Evolutionary conservation across 1,284 basidiomycete species (phyloP).

Genomic region (Neotropicomus parvogracilis): DNA sequence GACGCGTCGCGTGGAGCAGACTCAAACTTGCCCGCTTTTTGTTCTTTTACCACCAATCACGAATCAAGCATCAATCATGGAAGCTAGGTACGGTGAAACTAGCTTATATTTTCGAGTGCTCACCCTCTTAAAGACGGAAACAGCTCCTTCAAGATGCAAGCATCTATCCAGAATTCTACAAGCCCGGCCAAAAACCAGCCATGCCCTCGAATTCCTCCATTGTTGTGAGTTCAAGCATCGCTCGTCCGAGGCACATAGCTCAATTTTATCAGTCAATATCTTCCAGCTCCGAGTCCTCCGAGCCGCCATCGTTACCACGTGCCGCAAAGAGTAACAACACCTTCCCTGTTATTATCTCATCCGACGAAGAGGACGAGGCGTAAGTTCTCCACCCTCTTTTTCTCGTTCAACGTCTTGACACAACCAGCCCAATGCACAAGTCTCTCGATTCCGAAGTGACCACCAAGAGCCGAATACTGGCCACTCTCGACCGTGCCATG

Average conservation of each 20-base stretch:
- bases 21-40: slow-evolving; percentile 1
- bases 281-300: slow-evolving; percentile 24
- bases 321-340: slow-evolving; percentile 3
- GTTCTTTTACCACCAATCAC: slow-evolving; percentile 9
- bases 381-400: slow-evolving; percentile 5
- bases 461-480: slow-evolving; percentile 20
- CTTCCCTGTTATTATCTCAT: slow-evolving; percentile 25
- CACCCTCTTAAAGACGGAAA: slow-evolving; percentile 20
- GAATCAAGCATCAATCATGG: slow-evolving; percentile 14
- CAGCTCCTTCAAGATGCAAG: slow-evolving; percentile 25
- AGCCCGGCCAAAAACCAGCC: slow-evolving; percentile 20
- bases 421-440: slow-evolving; percentile 10
- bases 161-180: slow-evolving; percentile 33
- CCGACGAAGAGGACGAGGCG: slow-evolving; percentile 26
- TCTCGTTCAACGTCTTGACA: slow-evolving; percentile 2
- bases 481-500: slow-evolving; percentile 26
- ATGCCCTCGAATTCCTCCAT: slow-evolving; percentile 3
- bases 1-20: slow-evolving; percentile 7
- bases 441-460: neutral
- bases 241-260: neutral
- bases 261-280: slow-evolving; percentile 19
- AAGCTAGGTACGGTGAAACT: slow-evolving; percentile 21
- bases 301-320: slow-evolving; percentile 18
- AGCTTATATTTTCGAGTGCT: neutral
- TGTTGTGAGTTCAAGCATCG: slow-evolving; percentile 20